These are phyloP conservation scores for Dittrichia graveolens DNA, from an alignment of 129 eudicot species.

Conservation along the genomic window DNA sequence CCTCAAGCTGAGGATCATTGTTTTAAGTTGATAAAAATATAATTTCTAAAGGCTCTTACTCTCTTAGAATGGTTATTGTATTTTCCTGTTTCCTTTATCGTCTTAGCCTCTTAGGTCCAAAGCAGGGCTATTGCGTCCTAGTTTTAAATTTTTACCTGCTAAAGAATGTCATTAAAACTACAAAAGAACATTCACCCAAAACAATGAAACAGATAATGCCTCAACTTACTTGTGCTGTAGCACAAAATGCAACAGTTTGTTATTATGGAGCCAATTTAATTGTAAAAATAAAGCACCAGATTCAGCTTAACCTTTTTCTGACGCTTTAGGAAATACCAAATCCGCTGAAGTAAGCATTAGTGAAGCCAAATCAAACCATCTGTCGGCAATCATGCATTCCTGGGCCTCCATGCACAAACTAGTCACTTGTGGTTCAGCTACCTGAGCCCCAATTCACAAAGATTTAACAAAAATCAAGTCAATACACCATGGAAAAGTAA, in stretches of 20 bases:
- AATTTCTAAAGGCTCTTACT: not conserved
- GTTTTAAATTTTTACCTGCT: not conserved
- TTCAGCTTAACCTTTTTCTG: conserved; percentile 69
- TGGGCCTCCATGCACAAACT: conserved; percentile 76
- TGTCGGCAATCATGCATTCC: conserved; percentile 55
- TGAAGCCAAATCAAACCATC: conserved; percentile 89
- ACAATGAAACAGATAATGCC: too few species aligned
- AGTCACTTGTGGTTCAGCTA: conserved; percentile 73
- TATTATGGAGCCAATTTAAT: not conserved
- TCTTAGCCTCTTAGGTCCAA: not conserved
- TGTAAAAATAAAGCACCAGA: not conserved
- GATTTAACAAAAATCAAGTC: conserved; percentile 2
- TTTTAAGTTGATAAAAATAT: not conserved
- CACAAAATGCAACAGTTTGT: not conserved
- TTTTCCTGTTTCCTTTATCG: not conserved
- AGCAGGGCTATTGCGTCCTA: not conserved
- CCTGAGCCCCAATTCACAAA: conserved; percentile 43
- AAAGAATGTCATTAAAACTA: not conserved
- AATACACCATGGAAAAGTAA: not conserved
- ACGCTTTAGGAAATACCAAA: conserved; percentile 65
- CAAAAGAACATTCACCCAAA: not conserved
- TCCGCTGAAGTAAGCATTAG: conserved; percentile 84
- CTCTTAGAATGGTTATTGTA: not conserved
- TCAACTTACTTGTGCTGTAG: not conserved
- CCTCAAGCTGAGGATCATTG: not conserved